Evolutionary conservation across 2,329 filamentous ascomycete species (phyloP).

Genomic region (Allantophomopsis cytisporea): DNA sequence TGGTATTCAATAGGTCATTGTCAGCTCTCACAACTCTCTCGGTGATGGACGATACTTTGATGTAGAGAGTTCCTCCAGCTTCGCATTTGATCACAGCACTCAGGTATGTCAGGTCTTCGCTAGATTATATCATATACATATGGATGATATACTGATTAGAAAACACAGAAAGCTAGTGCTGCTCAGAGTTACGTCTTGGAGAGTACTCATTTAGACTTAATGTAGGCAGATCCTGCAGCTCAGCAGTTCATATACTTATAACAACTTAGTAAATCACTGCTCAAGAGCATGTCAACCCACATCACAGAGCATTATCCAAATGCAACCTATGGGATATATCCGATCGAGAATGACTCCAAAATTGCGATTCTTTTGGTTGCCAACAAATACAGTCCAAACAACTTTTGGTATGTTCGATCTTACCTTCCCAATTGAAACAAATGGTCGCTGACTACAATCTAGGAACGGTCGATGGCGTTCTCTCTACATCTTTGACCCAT

Average conservation of each 20-base stretch:
- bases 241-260: background rate
- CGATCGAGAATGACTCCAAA: slow-evolving; percentile 60
- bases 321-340: slow-evolving; percentile 71
- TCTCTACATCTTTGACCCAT: slow-evolving; percentile 65
- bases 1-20: slow-evolving; percentile 41
- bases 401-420: slow-evolving; percentile 62
- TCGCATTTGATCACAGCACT: slow-evolving; percentile 72
- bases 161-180: slow-evolving; percentile 59
- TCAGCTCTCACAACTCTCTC: slow-evolving; percentile 77
- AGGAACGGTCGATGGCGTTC: slow-evolving; percentile 97
- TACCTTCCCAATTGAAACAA: background rate
- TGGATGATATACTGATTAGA: slow-evolving; percentile 5
- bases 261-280: slow-evolving; percentile 57
- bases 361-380: slow-evolving; percentile 77
- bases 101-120: slow-evolving; percentile 35
- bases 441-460: background rate
- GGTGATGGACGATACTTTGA: slow-evolving; percentile 81
- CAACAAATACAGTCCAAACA: slow-evolving; percentile 95
- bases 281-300: slow-evolving; percentile 65
- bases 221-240: slow-evolving; percentile 39
- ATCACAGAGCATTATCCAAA: slow-evolving; percentile 80
- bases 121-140: too few relatives aligned
- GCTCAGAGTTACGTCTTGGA: slow-evolving; percentile 72
- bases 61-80: slow-evolving; percentile 75
- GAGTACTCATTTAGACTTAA: slow-evolving; percentile 61